These are phyloP conservation scores for Pseudomassariella vexata DNA, from an alignment of 2,329 filamentous ascomycete genomes.

Conservation along the genomic window DNA sequence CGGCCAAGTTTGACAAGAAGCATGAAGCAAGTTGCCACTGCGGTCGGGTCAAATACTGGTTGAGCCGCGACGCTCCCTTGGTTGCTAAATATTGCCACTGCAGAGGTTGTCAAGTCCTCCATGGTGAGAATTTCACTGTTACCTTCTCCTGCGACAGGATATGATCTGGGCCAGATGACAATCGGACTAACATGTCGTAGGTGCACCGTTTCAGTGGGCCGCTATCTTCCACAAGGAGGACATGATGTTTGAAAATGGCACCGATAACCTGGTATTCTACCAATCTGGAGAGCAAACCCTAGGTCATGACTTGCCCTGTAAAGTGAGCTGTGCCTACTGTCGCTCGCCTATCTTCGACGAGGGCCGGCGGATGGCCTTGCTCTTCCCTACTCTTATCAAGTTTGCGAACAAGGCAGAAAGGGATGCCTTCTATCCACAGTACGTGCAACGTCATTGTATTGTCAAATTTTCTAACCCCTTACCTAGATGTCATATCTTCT, in stretches of 20 bases:
- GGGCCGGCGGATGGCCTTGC: constrained; percentile 73
- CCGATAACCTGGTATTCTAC: constrained; percentile 64
- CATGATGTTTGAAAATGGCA: constrained; percentile 61
- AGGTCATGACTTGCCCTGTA: constrained; percentile 69
- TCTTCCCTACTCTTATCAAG: constrained; percentile 71
- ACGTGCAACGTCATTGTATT: constrained; percentile 16
- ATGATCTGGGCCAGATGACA: not conserved
- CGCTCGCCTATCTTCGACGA: constrained; percentile 82
- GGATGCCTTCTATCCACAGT: constrained; percentile 59
- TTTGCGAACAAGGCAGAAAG: constrained; percentile 50
- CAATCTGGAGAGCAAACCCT: constrained; percentile 54
- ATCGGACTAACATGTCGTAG: constrained; percentile 26
- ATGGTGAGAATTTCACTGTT: constrained; percentile 43
- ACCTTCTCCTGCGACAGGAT: not conserved
- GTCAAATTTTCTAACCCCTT: not conserved
- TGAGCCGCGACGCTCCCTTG: constrained; percentile 64
- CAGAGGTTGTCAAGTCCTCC: constrained; percentile 70
- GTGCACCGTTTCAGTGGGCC: constrained; percentile 84
- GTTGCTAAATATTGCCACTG: constrained; percentile 81
- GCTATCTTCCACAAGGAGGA: constrained; percentile 81
- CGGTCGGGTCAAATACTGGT: constrained; percentile 64
- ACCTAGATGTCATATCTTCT: constrained; percentile 67
- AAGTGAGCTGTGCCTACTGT: constrained; percentile 72
- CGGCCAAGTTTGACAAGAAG: constrained; percentile 19
- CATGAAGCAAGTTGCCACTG: constrained; percentile 59